A percentile compares a stretch with the other conserved stretches of the same genome.
Evolutionary conservation across 352 stramenopile species (phyloP).

Genomic region (Phytophthora crassamura): DNA sequence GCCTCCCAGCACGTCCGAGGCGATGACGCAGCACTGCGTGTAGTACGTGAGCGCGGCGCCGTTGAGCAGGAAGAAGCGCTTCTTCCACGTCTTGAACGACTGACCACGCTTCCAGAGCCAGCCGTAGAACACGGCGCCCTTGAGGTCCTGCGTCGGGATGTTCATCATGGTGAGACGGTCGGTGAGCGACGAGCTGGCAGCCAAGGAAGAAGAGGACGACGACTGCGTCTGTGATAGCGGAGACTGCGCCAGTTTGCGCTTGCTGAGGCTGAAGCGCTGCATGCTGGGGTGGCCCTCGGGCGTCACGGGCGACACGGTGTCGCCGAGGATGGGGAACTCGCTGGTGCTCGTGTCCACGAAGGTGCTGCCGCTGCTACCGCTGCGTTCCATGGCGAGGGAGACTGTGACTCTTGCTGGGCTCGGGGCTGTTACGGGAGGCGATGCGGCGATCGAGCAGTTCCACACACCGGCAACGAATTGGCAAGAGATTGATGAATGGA

Average conservation of each 20-base stretch:
- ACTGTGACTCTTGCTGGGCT: too few species aligned
- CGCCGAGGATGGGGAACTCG: constrained; percentile 43
- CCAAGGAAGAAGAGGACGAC: constrained; percentile 29
- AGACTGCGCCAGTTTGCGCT: constrained; percentile 34
- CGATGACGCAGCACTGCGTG: constrained; percentile 71
- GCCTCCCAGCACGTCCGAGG: constrained; percentile 55
- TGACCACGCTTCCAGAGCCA: constrained; percentile 83
- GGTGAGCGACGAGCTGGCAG: constrained; percentile 40
- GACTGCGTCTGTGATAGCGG: constrained; percentile 37
- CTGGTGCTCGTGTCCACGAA: constrained; percentile 38
- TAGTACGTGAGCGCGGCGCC: constrained; percentile 76
- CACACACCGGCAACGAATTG: neutral
- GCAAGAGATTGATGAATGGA: constrained; percentile 23
- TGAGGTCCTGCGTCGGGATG: constrained; percentile 65
- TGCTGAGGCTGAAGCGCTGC: constrained; percentile 32
- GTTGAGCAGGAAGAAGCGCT: constrained; percentile 79
- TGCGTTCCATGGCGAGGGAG: constrained; percentile 18
- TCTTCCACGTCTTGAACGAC: constrained; percentile 84
- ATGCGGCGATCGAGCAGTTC: too few species aligned
- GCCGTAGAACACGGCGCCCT: constrained; percentile 67
- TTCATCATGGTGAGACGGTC: constrained; percentile 72
- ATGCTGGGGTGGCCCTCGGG: constrained; percentile 35
- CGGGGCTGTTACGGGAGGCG: too few species aligned
- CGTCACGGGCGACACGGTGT: constrained; percentile 37
- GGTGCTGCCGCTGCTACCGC: constrained; percentile 12